Evolutionary conservation across 352 stramenopile species (phyloP).

Genomic region (Phytophthora citrophthora): DNA sequence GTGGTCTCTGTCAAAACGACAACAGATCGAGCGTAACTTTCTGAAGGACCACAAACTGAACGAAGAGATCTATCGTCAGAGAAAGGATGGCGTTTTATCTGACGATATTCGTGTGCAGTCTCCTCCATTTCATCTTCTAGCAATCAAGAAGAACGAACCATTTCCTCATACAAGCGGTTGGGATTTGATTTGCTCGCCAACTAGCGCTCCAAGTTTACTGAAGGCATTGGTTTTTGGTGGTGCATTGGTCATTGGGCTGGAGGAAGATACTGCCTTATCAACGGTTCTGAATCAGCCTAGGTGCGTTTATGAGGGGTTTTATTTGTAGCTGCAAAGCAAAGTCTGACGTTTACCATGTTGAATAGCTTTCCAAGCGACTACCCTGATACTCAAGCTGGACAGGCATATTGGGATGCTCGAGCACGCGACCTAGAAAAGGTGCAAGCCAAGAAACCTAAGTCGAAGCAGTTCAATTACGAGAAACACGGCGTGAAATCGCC

Average conservation of each 20-base stretch:
- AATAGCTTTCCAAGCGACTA: conserved; percentile 82
- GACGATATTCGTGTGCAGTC: conserved; percentile 3
- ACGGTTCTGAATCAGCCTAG: conserved; percentile 59
- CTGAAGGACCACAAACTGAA: conserved; percentile 73
- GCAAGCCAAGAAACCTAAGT: conserved; percentile 64
- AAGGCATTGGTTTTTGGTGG: conserved; percentile 72
- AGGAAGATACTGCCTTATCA: conserved; percentile 67
- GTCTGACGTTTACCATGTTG: conserved; percentile 14
- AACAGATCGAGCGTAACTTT: conserved; percentile 41
- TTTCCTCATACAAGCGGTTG: conserved; percentile 66
- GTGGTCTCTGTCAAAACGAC: conserved; percentile 62
- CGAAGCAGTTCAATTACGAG: conserved; percentile 68
- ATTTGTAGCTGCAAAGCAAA: background rate
- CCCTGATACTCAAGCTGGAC: conserved; percentile 66
- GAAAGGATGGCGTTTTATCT: conserved; percentile 21
- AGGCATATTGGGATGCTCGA: conserved; percentile 58
- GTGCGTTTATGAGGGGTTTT: conserved; percentile 23
- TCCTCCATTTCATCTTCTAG: conserved; percentile 48
- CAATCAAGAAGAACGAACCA: conserved; percentile 41
- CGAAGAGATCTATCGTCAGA: conserved; percentile 35
- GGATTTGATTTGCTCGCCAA: conserved; percentile 65
- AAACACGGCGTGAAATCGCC: conserved; percentile 66
- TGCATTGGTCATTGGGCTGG: conserved; percentile 72
- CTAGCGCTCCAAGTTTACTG: conserved; percentile 53
- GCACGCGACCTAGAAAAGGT: conserved; percentile 25